Evolutionary conservation across 1,284 basidiomycete genomes (phyloP).

Genomic region (Apiotrichum brassicae): DNA sequence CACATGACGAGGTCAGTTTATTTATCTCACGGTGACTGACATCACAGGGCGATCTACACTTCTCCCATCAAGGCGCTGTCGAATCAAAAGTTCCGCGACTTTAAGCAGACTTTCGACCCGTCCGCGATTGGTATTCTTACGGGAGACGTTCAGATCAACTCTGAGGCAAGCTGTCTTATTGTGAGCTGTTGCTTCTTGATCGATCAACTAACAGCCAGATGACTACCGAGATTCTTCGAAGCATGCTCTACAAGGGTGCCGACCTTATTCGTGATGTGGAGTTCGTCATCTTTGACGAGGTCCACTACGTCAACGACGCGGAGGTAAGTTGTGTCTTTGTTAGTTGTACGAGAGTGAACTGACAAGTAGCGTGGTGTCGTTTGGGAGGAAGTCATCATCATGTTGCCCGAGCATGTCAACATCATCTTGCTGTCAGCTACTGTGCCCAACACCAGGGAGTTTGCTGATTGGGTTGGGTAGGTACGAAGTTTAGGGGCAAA

Average conservation of each 20-base stretch:
- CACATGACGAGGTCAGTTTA: constrained; percentile 86
- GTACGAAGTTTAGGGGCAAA: no score
- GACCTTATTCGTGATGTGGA: constrained; percentile 98
- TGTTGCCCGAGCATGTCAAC: constrained; percentile 93
- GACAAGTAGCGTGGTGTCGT: constrained; percentile 84
- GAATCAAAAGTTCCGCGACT: constrained; percentile 98
- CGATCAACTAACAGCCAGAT: constrained; percentile 48
- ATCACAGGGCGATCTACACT: constrained; percentile 85
- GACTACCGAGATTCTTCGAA: constrained; percentile 98
- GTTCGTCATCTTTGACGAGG: constrained; percentile 99
- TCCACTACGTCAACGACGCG: constrained; percentile 98
- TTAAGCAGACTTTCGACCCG: constrained; percentile 92
- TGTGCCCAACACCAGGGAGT: constrained; percentile 96
- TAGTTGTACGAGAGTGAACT: background rate
- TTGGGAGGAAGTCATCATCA: constrained; percentile 99
- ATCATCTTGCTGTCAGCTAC: constrained; percentile 96
- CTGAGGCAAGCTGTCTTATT: constrained; percentile 93
- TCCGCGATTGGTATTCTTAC: constrained; percentile 93
- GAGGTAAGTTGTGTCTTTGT: constrained; percentile 57
- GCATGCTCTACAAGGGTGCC: constrained; percentile 98
- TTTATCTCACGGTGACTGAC: no score
- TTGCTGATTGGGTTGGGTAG: constrained; percentile 98
- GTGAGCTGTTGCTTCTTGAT: constrained; percentile 38
- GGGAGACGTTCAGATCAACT: constrained; percentile 98
- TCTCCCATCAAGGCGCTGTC: constrained; percentile 98